Evolutionary conservation across 2,329 filamentous ascomycete genomes (phyloP).

Genomic region (Epichloe coenophiala): DNA sequence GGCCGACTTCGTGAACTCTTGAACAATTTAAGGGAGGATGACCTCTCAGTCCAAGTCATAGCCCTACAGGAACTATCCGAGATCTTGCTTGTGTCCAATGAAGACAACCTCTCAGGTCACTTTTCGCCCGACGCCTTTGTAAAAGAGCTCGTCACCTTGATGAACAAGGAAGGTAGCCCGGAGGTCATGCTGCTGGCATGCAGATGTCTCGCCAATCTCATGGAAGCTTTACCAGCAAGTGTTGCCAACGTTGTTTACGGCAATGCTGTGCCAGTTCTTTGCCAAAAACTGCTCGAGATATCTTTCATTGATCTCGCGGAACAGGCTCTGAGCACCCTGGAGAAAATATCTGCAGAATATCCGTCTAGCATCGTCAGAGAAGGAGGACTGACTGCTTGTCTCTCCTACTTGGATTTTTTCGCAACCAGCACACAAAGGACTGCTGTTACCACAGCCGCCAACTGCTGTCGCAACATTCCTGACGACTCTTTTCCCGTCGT

Average conservation of each 20-base stretch:
- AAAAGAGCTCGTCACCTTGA: slow-evolving; percentile 81
- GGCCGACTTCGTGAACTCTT: slow-evolving; percentile 67
- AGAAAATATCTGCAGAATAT: slow-evolving; percentile 96
- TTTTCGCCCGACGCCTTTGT: slow-evolving; percentile 92
- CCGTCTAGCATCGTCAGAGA: slow-evolving; percentile 90
- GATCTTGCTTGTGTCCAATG: slow-evolving; percentile 83
- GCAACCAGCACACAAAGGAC: slow-evolving; percentile 93
- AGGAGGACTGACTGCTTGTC: slow-evolving; percentile 86
- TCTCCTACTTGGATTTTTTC: slow-evolving; percentile 98
- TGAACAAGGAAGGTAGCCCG: slow-evolving; percentile 90
- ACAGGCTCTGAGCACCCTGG: slow-evolving; percentile 87
- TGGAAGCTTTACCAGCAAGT: slow-evolving; percentile 89
- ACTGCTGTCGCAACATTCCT: slow-evolving; percentile 94
- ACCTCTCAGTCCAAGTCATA: slow-evolving; percentile 81
- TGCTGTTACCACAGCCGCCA: slow-evolving; percentile 91
- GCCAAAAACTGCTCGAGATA: slow-evolving; percentile 89
- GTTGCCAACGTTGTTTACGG: slow-evolving; percentile 95
- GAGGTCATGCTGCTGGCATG: slow-evolving; percentile 97
- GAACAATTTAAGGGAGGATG: slow-evolving; percentile 63
- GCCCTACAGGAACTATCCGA: slow-evolving; percentile 89
- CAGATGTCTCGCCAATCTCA: slow-evolving; percentile 87
- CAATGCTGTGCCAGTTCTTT: slow-evolving; percentile 87
- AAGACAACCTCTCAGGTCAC: slow-evolving; percentile 89
- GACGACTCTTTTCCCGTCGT: slow-evolving; percentile 88
- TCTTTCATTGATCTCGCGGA: slow-evolving; percentile 96